Evolutionary conservation across 208 protist species (phyloP).

Genomic region (Kentomonas sorsogonicus): DNA sequence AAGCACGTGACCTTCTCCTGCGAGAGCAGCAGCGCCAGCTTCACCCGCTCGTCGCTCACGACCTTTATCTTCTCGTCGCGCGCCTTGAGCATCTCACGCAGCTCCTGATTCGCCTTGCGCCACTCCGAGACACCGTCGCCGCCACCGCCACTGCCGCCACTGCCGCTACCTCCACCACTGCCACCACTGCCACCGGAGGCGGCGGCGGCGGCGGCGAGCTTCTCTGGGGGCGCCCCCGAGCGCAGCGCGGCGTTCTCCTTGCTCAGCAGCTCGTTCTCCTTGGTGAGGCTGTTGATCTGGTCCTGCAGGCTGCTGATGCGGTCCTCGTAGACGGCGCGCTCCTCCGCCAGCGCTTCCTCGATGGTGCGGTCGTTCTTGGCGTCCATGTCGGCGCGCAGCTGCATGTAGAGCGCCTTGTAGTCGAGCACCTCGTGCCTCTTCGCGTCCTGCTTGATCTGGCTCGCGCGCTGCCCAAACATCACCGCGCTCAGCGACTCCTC

Average conservation of each 20-base stretch:
- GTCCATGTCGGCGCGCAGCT: constrained; percentile 86
- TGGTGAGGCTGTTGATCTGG: constrained; percentile 45
- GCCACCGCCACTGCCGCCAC: background rate
- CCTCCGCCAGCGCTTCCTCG: constrained; percentile 59
- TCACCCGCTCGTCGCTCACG: constrained; percentile 56
- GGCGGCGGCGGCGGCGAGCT: constrained; percentile 15
- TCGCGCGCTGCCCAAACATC: constrained; percentile 88
- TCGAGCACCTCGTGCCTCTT: constrained; percentile 89
- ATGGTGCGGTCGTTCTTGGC: constrained; percentile 77
- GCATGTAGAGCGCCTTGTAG: constrained; percentile 86
- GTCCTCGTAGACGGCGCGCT: constrained; percentile 71
- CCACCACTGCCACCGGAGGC: constrained; percentile 4
- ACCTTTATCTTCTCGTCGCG: constrained; percentile 43
- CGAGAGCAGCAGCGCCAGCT: constrained; percentile 54
- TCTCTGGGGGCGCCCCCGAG: constrained; percentile 26
- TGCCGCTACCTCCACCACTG: background rate
- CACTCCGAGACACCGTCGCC: constrained; percentile 21
- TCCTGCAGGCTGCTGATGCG: constrained; percentile 56
- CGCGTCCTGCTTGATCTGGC: constrained; percentile 90
- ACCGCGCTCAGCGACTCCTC: constrained; percentile 88
- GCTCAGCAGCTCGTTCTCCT: constrained; percentile 60
- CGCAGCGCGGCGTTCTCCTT: constrained; percentile 42
- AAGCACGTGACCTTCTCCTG: constrained; percentile 68
- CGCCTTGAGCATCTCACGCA: constrained; percentile 37
- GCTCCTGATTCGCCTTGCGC: constrained; percentile 34